Conservation (phyloP, 2,329 filamentous ascomycete species). For the Penicillium thymicola region DNA sequence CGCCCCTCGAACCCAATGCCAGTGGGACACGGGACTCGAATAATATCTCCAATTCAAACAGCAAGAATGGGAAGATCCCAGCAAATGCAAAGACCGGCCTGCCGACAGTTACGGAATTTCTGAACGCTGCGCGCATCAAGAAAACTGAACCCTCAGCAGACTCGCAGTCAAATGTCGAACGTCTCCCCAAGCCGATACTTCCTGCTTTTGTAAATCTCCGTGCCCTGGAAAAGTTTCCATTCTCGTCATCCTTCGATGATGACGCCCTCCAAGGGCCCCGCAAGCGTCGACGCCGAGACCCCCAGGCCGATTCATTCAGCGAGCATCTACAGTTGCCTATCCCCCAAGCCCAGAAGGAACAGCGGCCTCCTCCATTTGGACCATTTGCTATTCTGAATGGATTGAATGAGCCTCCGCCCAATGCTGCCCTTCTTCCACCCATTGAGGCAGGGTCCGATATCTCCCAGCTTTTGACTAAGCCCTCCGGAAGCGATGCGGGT, state of each 20-base stretch:
- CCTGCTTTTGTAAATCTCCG: conserved; percentile 49
- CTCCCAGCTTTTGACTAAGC: conserved; percentile 36
- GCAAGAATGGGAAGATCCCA: conserved; percentile 30
- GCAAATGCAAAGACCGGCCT: conserved; percentile 29
- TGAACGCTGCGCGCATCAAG: conserved; percentile 37
- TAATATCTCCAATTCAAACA: conserved; percentile 26
- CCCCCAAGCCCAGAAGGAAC: conserved; percentile 46
- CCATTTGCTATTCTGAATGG: conserved; percentile 55
- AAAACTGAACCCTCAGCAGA: conserved; percentile 33
- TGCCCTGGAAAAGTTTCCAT: conserved; percentile 45
- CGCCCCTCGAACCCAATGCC: conserved; percentile 46
- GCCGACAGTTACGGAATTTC: conserved; percentile 35
- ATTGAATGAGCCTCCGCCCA: conserved; percentile 61
- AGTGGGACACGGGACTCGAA: conserved; percentile 33
- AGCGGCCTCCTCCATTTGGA: conserved; percentile 43
- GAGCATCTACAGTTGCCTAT: conserved; percentile 49
- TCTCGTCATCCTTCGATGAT: conserved; percentile 39
- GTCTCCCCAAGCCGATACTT: conserved; percentile 40
- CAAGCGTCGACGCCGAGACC: conserved; percentile 45
- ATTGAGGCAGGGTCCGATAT: conserved; percentile 52
- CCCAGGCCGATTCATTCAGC: conserved; percentile 40
- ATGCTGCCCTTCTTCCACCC: conserved; percentile 58
- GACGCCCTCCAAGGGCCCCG: conserved; percentile 33
- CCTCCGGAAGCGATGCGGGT: conserved; percentile 26
- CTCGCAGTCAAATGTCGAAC: conserved; percentile 33